Base-by-base conservation (phyloP, 2,329 filamentous ascomycete species). In the Colletotrichum tabaci region DNA sequence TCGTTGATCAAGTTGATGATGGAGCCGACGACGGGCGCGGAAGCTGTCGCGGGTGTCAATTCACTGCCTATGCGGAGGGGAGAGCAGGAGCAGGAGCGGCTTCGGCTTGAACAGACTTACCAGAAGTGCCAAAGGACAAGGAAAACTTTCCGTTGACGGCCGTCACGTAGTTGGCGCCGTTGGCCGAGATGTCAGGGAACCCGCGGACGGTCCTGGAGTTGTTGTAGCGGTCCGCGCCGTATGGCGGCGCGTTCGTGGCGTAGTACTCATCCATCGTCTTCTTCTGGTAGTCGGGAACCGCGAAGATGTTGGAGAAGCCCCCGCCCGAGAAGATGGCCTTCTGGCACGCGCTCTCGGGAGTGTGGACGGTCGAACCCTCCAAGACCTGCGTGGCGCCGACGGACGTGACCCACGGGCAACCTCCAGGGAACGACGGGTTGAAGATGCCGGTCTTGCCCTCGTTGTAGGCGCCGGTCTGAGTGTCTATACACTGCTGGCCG, bases 381-480 rank as follows among this genome's bases (percentile, higher is more conserved):
- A 78, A 77, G 65, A 84, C 79, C 76, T 85, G 80, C 0, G 87
- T 89, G 12, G 86, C 87, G 26, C 87, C 87, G 0, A 89, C 86
- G 4, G 84, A 82, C 0, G 86, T 88, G 23, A 89, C 78, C 74
- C 84, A 88, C 26, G 79, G 87, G 74, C 87, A 88, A 8, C 80
- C 81, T 1, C 79, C 80, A 0, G 85, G 85, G 74, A 87, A 87
- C 3, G 79, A 78, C 0, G 86, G 85, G 66, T 84, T 86, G 79
- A 88, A 88, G 35, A 79, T 76, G 7, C 68, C 68, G 8, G n/a
- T 47, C 58, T 65, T 65, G 42, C 66, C 66, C 23, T 83, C 82
- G n/a, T 80, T 76, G 42, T 80, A 80, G 2, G 74, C 73, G 26
- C 77, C 77, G 18, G 78, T 80, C 23, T 62, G 60, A 1, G 77